Conservation (phyloP, 306 rosid species). For the Boehmeria nivea region DNA sequence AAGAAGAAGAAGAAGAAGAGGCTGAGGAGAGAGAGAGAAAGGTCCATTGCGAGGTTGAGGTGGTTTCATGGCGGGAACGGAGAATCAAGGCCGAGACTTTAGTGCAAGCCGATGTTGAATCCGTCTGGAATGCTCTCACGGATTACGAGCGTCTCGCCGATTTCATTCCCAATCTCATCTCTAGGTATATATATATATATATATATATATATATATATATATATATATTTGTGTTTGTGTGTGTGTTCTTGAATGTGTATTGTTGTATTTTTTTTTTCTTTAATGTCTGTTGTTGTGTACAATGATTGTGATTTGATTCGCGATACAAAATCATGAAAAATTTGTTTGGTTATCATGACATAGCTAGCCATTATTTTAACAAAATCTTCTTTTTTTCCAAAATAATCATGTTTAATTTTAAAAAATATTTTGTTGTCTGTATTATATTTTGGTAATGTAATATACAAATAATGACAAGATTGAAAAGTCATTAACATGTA, state of each 20-base stretch:
- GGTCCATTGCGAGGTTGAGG: constrained; percentile 72
- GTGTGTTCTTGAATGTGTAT: too few species aligned
- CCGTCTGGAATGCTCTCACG: constrained; percentile 81
- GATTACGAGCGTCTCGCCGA: constrained; percentile 91
- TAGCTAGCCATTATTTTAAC: too few species aligned
- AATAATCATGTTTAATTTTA: too few species aligned
- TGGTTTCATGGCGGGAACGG: constrained; percentile 85
- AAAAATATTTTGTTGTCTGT: too few species aligned
- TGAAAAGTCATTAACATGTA: too few species aligned
- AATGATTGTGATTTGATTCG: neutral
- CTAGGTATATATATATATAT: constrained; percentile 43
- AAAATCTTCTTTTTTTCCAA: too few species aligned
- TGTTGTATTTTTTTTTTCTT: neutral
- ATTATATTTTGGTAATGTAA: too few species aligned
- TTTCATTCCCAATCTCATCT: constrained; percentile 86
- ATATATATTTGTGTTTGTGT: too few species aligned
- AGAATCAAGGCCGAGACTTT: constrained; percentile 52
- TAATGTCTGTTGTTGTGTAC: neutral
- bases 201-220: neutral
- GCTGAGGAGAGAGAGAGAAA: constrained; percentile 26
- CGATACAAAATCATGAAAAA: too few species aligned
- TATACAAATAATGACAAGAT: too few species aligned
- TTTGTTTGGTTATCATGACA: too few species aligned
- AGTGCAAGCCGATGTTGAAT: constrained; percentile 57
- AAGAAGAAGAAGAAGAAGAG: constrained; percentile 5